Evolutionary conservation across 805 yeast genomes (phyloP).

Genomic region (Candida yuanshanica): DNA sequence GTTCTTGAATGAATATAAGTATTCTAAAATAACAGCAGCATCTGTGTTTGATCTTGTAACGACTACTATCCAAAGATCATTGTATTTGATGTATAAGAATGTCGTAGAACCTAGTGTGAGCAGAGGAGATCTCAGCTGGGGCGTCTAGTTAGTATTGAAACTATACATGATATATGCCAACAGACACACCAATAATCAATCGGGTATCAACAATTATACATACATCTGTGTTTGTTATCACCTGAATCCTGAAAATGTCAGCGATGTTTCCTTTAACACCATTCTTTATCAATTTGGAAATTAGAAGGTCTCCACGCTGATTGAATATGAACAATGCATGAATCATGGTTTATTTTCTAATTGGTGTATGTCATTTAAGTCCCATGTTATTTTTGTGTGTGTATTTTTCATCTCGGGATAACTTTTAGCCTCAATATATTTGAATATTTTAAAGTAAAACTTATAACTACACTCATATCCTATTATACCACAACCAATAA

Average conservation of each 20-base stretch:
- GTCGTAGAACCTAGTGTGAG: slow-evolving; percentile 91
- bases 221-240: slow-evolving; percentile 58
- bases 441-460: too few species aligned
- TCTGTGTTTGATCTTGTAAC: slow-evolving; percentile 89
- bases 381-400: too few species aligned
- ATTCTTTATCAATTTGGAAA: slow-evolving; percentile 67
- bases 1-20: slow-evolving; percentile 55
- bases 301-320: slow-evolving; percentile 75
- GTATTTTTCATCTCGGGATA: too few species aligned
- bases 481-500: too few species aligned
- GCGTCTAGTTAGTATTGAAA: slow-evolving; percentile 2
- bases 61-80: slow-evolving; percentile 73
- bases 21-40: slow-evolving; percentile 75
- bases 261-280: slow-evolving; percentile 74
- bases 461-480: too few species aligned
- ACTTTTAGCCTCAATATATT: too few species aligned
- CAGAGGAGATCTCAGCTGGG: slow-evolving; percentile 53
- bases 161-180: too few species aligned
- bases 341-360: too few species aligned
- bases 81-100: slow-evolving; percentile 66
- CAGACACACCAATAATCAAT: not conserved
- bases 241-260: slow-evolving; percentile 90
- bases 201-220: too few species aligned
- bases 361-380: too few species aligned
- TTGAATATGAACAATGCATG: slow-evolving; percentile 78